A percentile compares a stretch with the other conserved stretches of the same genome.
Evolutionary conservation across 1,284 basidiomycete genomes (phyloP).

Genomic region (Marasmius oreades): DNA sequence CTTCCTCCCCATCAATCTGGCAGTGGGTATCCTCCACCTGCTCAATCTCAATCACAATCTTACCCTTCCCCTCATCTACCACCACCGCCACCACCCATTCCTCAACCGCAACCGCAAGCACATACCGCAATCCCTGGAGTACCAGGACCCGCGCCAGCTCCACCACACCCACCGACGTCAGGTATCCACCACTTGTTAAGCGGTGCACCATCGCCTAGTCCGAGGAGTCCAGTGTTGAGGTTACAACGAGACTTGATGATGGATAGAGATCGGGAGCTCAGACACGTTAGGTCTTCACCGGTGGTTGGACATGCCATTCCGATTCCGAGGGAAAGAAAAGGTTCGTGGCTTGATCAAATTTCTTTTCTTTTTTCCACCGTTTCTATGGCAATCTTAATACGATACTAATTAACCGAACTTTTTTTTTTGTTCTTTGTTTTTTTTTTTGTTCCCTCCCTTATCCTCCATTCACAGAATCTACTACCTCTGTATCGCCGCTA

Average conservation of each 20-base stretch:
- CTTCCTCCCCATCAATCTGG: background rate
- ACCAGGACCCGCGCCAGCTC: background rate
- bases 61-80: background rate
- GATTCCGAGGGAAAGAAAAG: too few species aligned
- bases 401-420: too few species aligned
- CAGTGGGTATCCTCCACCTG: background rate
- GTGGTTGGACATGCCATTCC: background rate
- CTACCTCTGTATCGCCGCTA: too few species aligned
- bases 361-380: too few species aligned
- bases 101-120: background rate
- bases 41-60: background rate
- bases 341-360: too few species aligned
- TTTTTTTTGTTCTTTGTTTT: too few species aligned
- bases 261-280: background rate
- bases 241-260: background rate
- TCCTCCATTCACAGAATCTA: too few species aligned
- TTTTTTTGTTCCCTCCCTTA: too few species aligned
- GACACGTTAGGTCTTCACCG: background rate
- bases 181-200: background rate
- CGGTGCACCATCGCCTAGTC: background rate
- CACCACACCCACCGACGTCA: background rate
- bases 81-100: background rate
- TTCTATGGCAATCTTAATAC: too few species aligned
- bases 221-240: background rate
- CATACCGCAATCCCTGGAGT: background rate